Evolutionary conservation across 257 asterid species (phyloP), one percentile per base, ranked within the genome.

Genomic region (Ligustrum vulgare): DNA sequence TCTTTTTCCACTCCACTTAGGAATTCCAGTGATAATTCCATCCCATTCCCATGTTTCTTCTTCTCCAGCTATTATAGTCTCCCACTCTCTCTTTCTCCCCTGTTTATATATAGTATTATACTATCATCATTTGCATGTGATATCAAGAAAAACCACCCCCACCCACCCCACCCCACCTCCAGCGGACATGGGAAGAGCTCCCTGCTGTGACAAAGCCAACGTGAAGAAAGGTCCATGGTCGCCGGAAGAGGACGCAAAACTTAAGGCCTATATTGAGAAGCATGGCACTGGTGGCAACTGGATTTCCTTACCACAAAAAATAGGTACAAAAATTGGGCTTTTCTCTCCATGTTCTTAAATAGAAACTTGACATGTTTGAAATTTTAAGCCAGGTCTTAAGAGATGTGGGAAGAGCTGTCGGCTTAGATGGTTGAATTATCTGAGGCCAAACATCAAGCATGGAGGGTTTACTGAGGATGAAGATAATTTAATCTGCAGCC

Each of bases 41-140:
- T 79, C 65, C 80, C 79, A 49, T 83, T 81, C 65, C 80, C 79
- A 51, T 80, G 75, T 77, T 64, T 78, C 76, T 78, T 74, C 77
- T 85, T 78, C 91, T 82, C 87, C 88, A 78, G 86, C 88, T 85
- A 85, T 74, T 78, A 80, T 76, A 78, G 67, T 65, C 71, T 54
- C 71, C 45, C 66, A 6, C 56, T 33, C 64, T 54, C 70, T 67
- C 72, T 69, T 45, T 51, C 13, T 41, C 13, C 3, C 16, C 22
- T 39, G 20, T 33, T 70, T 81, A 54, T 41, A 41, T 41, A 41
- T 41, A 11, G 16, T 10, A 41, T 41, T 1, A 41, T 41, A 41
- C 49, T 41, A 15, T 41, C 49, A 41, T 41, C 49, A 41, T 41
- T 41, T 41, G 49, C 16, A 41, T 10, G 49, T 41, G 49, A 41